These are phyloP conservation scores for Klebsormidium nitens DNA, from an alignment of 139 green algal genomes.

Conservation along the genomic window DNA sequence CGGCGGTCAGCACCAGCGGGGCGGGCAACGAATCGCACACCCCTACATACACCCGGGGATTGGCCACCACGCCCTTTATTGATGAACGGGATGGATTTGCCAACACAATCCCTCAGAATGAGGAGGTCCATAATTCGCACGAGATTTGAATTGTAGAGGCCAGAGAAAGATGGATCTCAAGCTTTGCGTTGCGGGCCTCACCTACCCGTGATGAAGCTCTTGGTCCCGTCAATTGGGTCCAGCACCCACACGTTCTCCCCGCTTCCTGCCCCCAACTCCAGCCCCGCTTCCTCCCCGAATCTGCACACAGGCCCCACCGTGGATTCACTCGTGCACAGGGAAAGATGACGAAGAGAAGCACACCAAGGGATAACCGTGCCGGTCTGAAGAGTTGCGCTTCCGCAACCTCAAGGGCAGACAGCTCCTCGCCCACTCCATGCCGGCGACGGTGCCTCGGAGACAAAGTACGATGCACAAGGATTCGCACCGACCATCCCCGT, in stretches of 20 bases:
- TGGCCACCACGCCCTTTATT: not conserved
- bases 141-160: not conserved
- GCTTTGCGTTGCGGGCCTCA: not conserved
- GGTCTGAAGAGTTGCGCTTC: too few species aligned
- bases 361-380: too few species aligned
- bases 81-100: not conserved
- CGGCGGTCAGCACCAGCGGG: not conserved
- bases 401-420: too few species aligned
- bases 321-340: too few species aligned
- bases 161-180: not conserved
- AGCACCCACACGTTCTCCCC: slow-evolving; percentile 85
- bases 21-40: not conserved
- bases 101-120: not conserved
- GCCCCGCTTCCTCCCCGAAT: slow-evolving; percentile 16
- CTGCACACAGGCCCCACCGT: too few species aligned
- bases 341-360: too few species aligned
- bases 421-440: too few species aligned
- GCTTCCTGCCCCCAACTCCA: slow-evolving; percentile 18
- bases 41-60: not conserved
- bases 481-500: too few species aligned
- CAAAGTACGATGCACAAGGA: too few species aligned
- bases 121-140: not conserved
- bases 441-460: too few species aligned
- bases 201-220: slow-evolving; percentile 94
- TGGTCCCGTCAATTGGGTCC: slow-evolving; percentile 98